Evolutionary conservation across 2,329 filamentous ascomycete genomes (phyloP), one percentile per base, ranked within the genome.

Genomic region (Aspergillus aculeatinus): DNA sequence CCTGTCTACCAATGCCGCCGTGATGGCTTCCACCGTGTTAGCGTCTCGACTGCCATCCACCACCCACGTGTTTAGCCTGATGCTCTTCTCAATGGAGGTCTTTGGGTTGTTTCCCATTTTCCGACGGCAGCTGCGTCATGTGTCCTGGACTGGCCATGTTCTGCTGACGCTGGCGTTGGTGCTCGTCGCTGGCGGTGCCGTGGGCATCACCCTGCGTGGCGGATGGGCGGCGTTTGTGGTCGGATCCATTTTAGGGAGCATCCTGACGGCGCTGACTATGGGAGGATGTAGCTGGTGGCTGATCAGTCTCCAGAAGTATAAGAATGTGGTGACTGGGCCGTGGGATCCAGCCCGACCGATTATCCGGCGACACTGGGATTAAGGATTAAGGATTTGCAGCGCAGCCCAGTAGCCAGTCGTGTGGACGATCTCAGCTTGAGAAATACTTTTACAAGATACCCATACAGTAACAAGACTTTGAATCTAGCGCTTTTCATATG

Each of bases 91-190:
- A 63, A 98, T 99, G 68, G 92, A 99, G 74, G 92, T 99, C 1
- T 99, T 98, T 75, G 95, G 94, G 0, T 83, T 99, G 7, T 98
- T 98, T 67, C 95, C 95, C n/a, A 93, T 99, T 4, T 98, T 98
- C 72, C 83, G 95, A n/a, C 85, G 93, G 5, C 91, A 96, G 71
- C 85, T 96, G 10, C 86, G 91, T 16, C 89, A 94, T 72, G 85
- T 90, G 42, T 92, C 88, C 60, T 95, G 91, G 88, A 84, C 81
- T 1, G 91, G 92, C 25, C 93, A 99, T 74, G 82, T 95, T 3
- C 71, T 85, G 0, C 82, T 97, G 23, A 96, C 94, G 0, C 80
- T 89, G 7, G 77, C 88, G 14, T 83, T 98, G 23, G 89, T 97
- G 1, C 81, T 93, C 33, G 87, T 88, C 31, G 92, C 95, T 0